phyloP scores from a whole-genome alignment of 139 green algal species.

The Coccomyxa sp. region DNA sequence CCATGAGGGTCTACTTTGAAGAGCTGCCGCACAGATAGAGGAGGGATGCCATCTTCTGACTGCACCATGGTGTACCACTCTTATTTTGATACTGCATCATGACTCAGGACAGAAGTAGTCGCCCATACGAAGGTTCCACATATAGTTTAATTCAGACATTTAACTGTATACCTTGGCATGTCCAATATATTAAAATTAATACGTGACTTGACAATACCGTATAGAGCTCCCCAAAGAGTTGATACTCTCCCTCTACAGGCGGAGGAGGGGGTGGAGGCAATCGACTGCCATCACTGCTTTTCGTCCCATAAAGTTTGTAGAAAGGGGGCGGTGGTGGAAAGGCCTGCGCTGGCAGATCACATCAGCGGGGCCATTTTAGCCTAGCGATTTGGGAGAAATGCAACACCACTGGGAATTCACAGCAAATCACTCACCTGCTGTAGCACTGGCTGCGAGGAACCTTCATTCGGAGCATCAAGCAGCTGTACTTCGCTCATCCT shows the following conservation, averaged over 20 bases:
- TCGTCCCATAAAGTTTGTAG: slow-evolving; percentile 29
- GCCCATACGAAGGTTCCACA: too few relatives aligned
- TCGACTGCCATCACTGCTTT: slow-evolving; percentile 14
- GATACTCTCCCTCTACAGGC: slow-evolving; percentile 26
- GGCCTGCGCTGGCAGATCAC: slow-evolving; percentile 10
- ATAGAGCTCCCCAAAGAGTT: slow-evolving; percentile 42
- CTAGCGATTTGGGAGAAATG: too few relatives aligned
- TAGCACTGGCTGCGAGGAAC: too few relatives aligned
- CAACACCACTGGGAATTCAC: too few relatives aligned
- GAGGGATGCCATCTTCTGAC: slow-evolving; percentile 39
- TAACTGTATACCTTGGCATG: too few relatives aligned
- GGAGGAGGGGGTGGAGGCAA: slow-evolving; percentile 25
- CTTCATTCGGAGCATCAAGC: too few relatives aligned
- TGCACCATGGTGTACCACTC: slow-evolving; percentile 2
- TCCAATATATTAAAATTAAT: too few relatives aligned
- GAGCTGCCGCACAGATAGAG: slow-evolving; percentile 25
- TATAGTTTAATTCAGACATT: too few relatives aligned
- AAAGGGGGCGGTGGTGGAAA: slow-evolving; percentile 45
- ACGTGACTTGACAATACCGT: slow-evolving; percentile 13
- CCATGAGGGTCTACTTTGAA: slow-evolving; percentile 25
- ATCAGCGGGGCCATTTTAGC: not conserved
- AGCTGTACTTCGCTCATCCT: too few relatives aligned
- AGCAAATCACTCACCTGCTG: too few relatives aligned
- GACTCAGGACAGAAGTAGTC: not conserved
- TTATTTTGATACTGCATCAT: not conserved